These are phyloP conservation scores for Daphne laureola DNA, from an alignment of 441 rosid species.

Conservation along the genomic window DNA sequence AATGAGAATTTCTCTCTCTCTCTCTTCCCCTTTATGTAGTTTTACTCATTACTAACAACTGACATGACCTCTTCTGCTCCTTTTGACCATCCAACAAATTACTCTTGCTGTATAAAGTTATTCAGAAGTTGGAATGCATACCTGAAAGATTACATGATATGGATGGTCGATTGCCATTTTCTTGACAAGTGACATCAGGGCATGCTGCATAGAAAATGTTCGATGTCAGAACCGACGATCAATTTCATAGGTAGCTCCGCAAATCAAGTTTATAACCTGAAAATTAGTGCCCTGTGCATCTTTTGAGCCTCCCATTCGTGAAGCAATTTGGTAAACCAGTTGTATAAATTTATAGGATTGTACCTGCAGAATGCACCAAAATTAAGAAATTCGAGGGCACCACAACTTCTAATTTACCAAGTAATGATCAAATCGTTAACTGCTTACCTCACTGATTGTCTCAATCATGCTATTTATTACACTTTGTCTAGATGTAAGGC, in stretches of 20 bases:
- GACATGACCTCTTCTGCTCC: neutral
- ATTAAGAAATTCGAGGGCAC: conserved; percentile 6
- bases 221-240: conserved; percentile 21
- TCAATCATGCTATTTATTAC: conserved; percentile 64
- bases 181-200: conserved; percentile 84
- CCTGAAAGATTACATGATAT: conserved; percentile 93
- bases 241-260: conserved; percentile 14
- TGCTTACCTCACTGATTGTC: conserved; percentile 67
- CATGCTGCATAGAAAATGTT: conserved; percentile 51
- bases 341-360: conserved; percentile 94
- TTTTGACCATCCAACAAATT: neutral
- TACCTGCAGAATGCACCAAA: conserved; percentile 40
- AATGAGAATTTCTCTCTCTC: too few species aligned
- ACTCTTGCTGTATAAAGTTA: conserved; percentile 11
- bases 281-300: conserved; percentile 66
- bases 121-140: conserved; percentile 18
- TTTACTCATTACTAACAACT: too few species aligned
- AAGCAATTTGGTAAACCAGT: conserved; percentile 93
- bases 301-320: conserved; percentile 87
- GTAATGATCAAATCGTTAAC: neutral
- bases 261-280: conserved; percentile 50
- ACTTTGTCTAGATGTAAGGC: conserved; percentile 60
- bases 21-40: too few species aligned
- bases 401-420: conserved; percentile 7
- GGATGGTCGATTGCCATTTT: conserved; percentile 99